phyloP scores from a whole-genome alignment of 2,329 filamentous ascomycete genomes.

The Sodiomyces alkalinus region DNA sequence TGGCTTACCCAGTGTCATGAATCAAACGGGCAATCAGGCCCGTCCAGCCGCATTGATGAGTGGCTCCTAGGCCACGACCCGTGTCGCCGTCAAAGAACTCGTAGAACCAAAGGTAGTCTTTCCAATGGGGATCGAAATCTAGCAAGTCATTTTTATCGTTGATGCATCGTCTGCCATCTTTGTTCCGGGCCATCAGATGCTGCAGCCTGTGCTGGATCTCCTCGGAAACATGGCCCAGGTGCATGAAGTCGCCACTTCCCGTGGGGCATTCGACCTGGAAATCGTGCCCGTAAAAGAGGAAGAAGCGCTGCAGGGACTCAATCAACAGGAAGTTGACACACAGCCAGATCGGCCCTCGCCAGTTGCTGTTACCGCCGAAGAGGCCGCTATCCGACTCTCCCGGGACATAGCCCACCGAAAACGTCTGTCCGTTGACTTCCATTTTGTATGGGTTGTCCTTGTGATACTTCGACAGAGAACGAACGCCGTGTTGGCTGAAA shows the following conservation, averaged over 20 bases:
- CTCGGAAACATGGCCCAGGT: conserved; percentile 85
- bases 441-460: conserved; percentile 83
- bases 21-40: conserved; percentile 93
- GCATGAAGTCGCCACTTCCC: conserved; percentile 88
- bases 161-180: conserved; percentile 77
- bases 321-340: conserved; percentile 92
- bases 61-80: conserved; percentile 78
- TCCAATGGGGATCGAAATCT: conserved; percentile 88
- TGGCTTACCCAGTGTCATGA: conserved; percentile 80
- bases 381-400: conserved; percentile 94
- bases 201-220: conserved; percentile 90
- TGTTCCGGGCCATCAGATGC: conserved; percentile 73
- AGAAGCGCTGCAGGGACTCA: conserved; percentile 88
- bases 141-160: conserved; percentile 73
- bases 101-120: conserved; percentile 87
- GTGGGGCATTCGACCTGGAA: conserved; percentile 89
- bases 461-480: conserved; percentile 84
- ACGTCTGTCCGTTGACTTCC: conserved; percentile 86
- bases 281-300: conserved; percentile 83
- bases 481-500: conserved; percentile 75
- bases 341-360: conserved; percentile 91
- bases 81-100: conserved; percentile 94
- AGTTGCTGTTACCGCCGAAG: conserved; percentile 96
- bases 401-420: conserved; percentile 76
- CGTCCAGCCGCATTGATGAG: conserved; percentile 94